Conservation (phyloP, 148 eudicot genomes). For the Chenopodium quinoa region DNA sequence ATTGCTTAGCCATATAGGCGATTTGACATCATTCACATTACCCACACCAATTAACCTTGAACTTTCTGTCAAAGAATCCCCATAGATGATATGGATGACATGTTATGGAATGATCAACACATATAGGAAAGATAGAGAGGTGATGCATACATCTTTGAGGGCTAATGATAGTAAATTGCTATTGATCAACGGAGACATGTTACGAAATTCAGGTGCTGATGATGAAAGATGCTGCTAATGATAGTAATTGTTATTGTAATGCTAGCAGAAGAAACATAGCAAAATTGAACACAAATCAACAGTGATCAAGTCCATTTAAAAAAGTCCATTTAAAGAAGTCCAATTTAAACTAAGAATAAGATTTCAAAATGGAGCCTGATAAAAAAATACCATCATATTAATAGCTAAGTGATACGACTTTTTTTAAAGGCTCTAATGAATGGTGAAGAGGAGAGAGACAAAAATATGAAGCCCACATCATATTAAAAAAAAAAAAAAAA, state of each 20-base stretch:
- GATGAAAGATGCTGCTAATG: background rate
- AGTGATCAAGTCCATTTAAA: background rate
- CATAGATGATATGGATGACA: background rate
- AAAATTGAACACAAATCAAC: background rate
- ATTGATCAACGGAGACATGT: background rate
- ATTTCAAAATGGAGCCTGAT: background rate
- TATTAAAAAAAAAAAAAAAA: too few species aligned
- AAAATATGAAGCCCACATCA: background rate
- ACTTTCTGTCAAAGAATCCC: background rate
- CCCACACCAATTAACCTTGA: background rate
- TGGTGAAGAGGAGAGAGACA: slow-evolving; percentile 1
- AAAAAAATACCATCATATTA: background rate
- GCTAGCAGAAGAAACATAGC: background rate
- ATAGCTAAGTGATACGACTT: background rate
- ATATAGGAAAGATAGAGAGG: background rate
- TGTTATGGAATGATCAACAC: background rate
- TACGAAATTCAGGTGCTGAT: background rate
- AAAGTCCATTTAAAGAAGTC: background rate
- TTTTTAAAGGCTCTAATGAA: background rate
- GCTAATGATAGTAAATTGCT: background rate
- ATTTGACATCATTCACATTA: too few species aligned
- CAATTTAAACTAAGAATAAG: background rate
- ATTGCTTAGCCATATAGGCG: background rate
- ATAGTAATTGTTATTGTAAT: background rate
- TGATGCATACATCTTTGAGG: background rate